Evolutionary conservation across 176 grass and related monocot genomes (phyloP).

Genomic region (Musa itinerans): DNA sequence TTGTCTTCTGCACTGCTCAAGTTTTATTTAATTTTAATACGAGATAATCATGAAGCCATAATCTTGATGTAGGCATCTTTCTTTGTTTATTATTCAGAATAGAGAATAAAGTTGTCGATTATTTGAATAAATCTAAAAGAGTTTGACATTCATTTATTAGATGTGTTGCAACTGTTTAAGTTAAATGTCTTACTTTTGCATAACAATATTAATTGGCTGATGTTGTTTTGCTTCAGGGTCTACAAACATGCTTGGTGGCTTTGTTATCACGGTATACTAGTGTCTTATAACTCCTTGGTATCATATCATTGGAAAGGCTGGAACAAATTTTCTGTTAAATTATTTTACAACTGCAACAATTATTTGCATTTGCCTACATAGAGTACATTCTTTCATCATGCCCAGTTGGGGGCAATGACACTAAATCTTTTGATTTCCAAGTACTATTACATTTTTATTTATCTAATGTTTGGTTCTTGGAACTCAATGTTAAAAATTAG

Average conservation of each 20-base stretch:
- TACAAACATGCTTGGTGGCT: constrained; percentile 94
- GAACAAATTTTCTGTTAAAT: background rate
- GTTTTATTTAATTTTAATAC: background rate
- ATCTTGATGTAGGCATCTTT: background rate
- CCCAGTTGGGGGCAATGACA: too few species aligned
- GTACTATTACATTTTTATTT: background rate
- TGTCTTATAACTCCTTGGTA: background rate
- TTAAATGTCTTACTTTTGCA: background rate
- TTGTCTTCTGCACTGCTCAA: background rate
- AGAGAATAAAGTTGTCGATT: background rate
- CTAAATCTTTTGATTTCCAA: background rate
- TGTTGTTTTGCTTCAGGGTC: constrained; percentile 47
- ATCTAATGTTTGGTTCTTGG: background rate
- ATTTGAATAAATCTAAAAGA: background rate
- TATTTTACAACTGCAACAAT: background rate
- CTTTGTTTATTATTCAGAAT: background rate
- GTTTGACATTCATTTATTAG: background rate
- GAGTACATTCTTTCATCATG: too few species aligned
- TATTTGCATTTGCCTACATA: too few species aligned
- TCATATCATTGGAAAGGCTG: background rate
- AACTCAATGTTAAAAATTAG: background rate
- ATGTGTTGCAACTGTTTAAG: background rate
- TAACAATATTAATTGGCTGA: constrained; percentile 10
- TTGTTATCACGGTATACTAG: constrained; percentile 77
- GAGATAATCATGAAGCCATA: background rate